These are phyloP conservation scores for Phytophthora tubulina DNA, from an alignment of 352 stramenopile species.

Conservation along the genomic window DNA sequence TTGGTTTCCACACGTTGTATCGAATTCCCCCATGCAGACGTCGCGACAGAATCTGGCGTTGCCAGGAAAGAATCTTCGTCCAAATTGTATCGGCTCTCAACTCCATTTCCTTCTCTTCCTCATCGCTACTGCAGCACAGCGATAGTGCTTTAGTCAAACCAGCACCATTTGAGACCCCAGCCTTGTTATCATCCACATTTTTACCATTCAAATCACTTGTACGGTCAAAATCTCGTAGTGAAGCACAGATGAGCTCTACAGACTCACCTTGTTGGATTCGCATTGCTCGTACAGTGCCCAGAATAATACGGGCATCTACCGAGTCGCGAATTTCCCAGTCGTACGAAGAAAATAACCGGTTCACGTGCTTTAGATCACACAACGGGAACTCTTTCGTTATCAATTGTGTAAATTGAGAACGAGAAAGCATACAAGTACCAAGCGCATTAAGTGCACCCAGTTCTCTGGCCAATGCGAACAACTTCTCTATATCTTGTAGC, in stretches of 20 bases:
- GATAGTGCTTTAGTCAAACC: slow-evolving; percentile 33
- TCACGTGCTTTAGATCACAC: slow-evolving; percentile 53
- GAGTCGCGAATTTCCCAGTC: slow-evolving; percentile 58
- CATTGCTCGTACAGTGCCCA: slow-evolving; percentile 61
- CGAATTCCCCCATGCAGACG: slow-evolving; percentile 18
- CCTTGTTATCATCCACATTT: slow-evolving; percentile 21
- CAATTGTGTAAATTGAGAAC: slow-evolving; percentile 60
- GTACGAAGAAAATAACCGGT: slow-evolving; percentile 73
- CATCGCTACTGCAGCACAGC: slow-evolving; percentile 55
- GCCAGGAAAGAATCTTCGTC: slow-evolving; percentile 30
- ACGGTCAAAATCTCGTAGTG: slow-evolving; percentile 59
- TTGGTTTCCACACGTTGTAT: slow-evolving; percentile 30
- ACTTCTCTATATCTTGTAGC: slow-evolving; percentile 75
- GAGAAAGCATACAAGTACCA: slow-evolving; percentile 36
- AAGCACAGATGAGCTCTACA: slow-evolving; percentile 57
- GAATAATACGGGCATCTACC: slow-evolving; percentile 64
- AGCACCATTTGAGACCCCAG: slow-evolving; percentile 16
- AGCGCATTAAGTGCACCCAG: slow-evolving; percentile 60
- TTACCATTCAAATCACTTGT: slow-evolving; percentile 27
- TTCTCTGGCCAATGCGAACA: slow-evolving; percentile 60
- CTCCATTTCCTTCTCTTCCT: slow-evolving; percentile 50
- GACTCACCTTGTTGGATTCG: slow-evolving; percentile 65
- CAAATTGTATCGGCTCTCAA: slow-evolving; percentile 26
- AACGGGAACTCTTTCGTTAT: slow-evolving; percentile 59
- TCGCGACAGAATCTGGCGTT: slow-evolving; percentile 34